Conservation (phyloP, 805 yeast species). For the Starmerella apis region DNA sequence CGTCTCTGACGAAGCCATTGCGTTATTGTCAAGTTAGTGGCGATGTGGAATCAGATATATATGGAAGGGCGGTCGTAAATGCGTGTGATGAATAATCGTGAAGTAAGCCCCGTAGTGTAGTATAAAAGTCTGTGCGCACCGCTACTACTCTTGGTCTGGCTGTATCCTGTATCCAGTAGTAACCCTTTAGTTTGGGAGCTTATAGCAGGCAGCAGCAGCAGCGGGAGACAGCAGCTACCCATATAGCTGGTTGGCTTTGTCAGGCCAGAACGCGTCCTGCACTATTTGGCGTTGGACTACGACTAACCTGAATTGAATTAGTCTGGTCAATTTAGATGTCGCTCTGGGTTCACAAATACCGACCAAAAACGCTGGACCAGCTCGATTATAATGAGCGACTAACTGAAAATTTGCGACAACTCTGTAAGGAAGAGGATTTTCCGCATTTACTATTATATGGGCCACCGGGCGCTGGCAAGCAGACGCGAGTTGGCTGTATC, state of each 20-base stretch:
- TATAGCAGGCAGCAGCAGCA: too few relatives aligned
- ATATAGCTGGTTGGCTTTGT: too few relatives aligned
- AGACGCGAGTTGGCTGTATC: slow-evolving; percentile 78
- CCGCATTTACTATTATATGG: slow-evolving; percentile 92
- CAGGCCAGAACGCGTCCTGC: too few relatives aligned
- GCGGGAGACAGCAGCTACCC: too few relatives aligned
- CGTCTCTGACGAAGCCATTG: slow-evolving; percentile 1
- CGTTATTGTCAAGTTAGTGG: background rate
- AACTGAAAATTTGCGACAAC: slow-evolving; percentile 51
- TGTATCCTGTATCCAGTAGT: too few relatives aligned
- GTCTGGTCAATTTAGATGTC: slow-evolving; percentile 31
- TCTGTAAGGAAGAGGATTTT: slow-evolving; percentile 66
- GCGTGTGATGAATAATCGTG: too few relatives aligned
- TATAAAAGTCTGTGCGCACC: too few relatives aligned
- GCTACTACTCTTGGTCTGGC: too few relatives aligned
- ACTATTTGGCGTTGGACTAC: background rate
- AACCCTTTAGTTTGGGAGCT: too few relatives aligned
- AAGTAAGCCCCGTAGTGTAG: too few relatives aligned
- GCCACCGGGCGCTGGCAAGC: slow-evolving; percentile 95
- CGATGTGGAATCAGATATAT: background rate
- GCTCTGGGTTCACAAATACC: slow-evolving; percentile 90
- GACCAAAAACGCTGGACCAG: slow-evolving; percentile 58
- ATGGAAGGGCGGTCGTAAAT: background rate
- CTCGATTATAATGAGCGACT: slow-evolving; percentile 60
- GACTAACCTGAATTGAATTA: too few relatives aligned